Base-by-base conservation (phyloP, 2,329 filamentous ascomycete genomes). In the Clonostachys chloroleuca region DNA sequence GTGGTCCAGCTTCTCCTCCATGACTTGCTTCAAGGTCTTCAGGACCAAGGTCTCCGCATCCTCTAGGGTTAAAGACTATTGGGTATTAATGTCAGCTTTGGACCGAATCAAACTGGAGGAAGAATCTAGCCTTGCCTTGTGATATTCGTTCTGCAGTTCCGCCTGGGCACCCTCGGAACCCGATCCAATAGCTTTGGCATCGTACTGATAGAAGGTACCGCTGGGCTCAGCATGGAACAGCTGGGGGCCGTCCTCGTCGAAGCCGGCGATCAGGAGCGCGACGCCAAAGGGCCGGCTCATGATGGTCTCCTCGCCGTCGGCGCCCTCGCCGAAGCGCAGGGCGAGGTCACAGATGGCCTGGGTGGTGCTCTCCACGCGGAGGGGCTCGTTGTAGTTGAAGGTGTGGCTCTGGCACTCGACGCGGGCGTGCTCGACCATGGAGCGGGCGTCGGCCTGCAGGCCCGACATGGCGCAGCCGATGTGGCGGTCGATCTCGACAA, bases 391-490 rank as follows among this genome's bases (percentile, higher is more conserved):
- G 76, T 95, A 99, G 81, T 99, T 90, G 82, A 99, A 99, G 59
- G 88, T 83, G 70, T 99, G 94, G 71, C 87, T 94, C 78, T 99
- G 94, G 66, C 86, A 90, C 74, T 97, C 95, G 65, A 99, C 92
- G 60, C 92, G 90, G 59, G 94, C 94, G 73, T 99, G 94, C 77
- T 99, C 94, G 55, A 99, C 84, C 87, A 99, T 95, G 72, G 88
- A 94, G 64, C 94, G 87, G 53, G 94, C 94, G 69, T 99, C 94
- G 62, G 94, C 94, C 78, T 99, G 94, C 55, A 99, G 82, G 42
- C 94, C 94, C 36, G 88, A 94, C 92, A 99, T 99, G 73, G 94
- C 94, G 74, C 94, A 97, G 62, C 94, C 94, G 60, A 99, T 96
- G 77, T 99, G 94, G 66, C 89, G 84, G 76, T 99, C 94, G 68